These are phyloP conservation scores for Zoysia japonica DNA, from an alignment of 176 grass and related monocot species.

Conservation along the genomic window DNA sequence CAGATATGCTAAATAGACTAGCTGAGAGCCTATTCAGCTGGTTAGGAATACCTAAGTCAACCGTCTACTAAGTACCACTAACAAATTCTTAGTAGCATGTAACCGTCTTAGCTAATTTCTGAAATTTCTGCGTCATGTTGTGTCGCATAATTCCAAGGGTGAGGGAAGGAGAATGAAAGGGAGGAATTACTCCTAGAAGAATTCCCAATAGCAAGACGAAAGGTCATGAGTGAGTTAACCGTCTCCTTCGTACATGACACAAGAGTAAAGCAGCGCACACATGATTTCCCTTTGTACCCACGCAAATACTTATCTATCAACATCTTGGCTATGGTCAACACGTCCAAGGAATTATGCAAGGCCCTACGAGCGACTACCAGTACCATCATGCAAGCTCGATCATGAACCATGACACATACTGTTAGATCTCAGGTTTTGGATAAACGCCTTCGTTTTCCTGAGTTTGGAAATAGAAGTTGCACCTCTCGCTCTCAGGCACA, in stretches of 20 bases:
- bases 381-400: background rate
- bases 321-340: conserved; percentile 37
- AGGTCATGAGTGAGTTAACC: conserved; percentile 51
- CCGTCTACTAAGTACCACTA: background rate
- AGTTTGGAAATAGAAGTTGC: background rate
- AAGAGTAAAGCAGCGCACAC: conserved; percentile 45
- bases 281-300: conserved; percentile 69
- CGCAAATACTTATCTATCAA: conserved; percentile 54
- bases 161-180: background rate
- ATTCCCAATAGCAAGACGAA: conserved; percentile 10
- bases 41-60: conserved; percentile 1
- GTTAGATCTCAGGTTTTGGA: background rate
- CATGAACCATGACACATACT: background rate
- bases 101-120: background rate
- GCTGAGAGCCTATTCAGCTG: background rate
- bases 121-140: conserved; percentile 23
- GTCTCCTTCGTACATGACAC: conserved; percentile 50
- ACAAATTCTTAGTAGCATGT: background rate
- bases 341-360: conserved; percentile 26
- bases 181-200: background rate
- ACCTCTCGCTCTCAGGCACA: background rate
- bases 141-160: conserved; percentile 4
- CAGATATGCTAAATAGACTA: background rate
- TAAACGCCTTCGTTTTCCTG: background rate
- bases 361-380: conserved; percentile 22